Percentiles rank a stretch among this genome's conserved stretches.
These are phyloP conservation scores for Colletotrichum paranaense DNA, from an alignment of 2,329 filamentous ascomycete genomes.

Conservation along the genomic window DNA sequence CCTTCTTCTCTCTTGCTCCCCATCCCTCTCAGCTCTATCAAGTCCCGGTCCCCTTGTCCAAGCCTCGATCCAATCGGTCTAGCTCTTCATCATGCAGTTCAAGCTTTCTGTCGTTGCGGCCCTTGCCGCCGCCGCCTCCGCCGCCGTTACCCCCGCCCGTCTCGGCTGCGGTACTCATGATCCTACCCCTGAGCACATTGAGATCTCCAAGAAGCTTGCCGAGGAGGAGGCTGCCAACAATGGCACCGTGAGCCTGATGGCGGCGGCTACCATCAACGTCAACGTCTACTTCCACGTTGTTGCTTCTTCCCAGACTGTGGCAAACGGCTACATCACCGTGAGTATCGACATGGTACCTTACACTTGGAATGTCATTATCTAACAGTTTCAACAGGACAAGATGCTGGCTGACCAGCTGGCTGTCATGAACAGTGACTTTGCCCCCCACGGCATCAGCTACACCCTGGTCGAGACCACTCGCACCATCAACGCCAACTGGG, in stretches of 20 bases:
- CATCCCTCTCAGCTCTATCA: conserved; percentile 12
- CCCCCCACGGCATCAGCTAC: conserved; percentile 56
- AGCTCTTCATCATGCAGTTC: conserved; percentile 6
- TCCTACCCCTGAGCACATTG: conserved; percentile 25
- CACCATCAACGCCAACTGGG: conserved; percentile 61
- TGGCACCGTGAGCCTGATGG: conserved; percentile 35
- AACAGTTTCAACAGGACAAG: conserved; percentile 41
- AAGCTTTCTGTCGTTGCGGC: conserved; percentile 17
- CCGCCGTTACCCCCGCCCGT: conserved; percentile 3
- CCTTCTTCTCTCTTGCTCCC: not conserved
- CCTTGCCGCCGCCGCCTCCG: conserved; percentile 17
- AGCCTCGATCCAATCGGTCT: not conserved
- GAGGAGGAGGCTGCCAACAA: conserved; percentile 30
- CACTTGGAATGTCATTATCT: not conserved
- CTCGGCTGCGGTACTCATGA: conserved; percentile 17
- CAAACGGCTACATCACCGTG: conserved; percentile 50
- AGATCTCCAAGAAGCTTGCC: conserved; percentile 36
- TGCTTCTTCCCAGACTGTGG: conserved; percentile 42
- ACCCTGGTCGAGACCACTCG: conserved; percentile 54
- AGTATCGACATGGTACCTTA: conserved; percentile 10
- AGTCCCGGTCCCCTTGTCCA: not conserved
- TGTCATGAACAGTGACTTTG: conserved; percentile 58
- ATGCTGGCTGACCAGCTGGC: conserved; percentile 53
- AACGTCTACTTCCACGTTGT: conserved; percentile 54
- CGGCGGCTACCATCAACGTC: conserved; percentile 44